Evolutionary conservation across 805 yeast genomes (phyloP), one percentile per base, ranked within the genome.

Genomic region (Teunomyces barrocoloradensis): DNA sequence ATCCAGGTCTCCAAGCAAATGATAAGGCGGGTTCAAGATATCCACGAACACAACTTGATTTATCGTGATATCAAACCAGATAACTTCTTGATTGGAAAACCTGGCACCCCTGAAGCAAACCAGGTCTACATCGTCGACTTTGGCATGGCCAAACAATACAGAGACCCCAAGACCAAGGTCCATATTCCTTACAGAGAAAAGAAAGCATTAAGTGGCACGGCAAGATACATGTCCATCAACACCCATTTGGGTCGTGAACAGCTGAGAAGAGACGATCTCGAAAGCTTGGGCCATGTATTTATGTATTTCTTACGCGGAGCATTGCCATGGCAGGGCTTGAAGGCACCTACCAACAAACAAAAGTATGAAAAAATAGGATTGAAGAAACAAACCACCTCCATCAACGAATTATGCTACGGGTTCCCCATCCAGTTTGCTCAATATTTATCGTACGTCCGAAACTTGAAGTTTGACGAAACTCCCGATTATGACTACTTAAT

Each of bases 31-130:
- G 89, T 94, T 48, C 90, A 89, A 71, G 78, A 85, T 36, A 84
- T 94, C 46, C 99, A 94, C 68, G 87, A 85, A 49, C 88, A 87
- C 67, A 92, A 89, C 65, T 78, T 94, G 55, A 94, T 94, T 54
- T 94, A 91, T 69, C 81, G 99, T 61, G 99, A 94, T 69, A 94
- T 94, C 67, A 94, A 94, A 68, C 99, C 99, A 0, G 99, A 94
- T 66, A 94, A 94, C 72, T 94, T 94, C 58, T 76, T 94, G 54
- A 89, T 94, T 59, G 98, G 98, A 13, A 82, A 90, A 61, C 95
- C 94, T 10, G 87, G 85, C 38, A 78, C 89, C 36, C 82, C 87
- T 12, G 87, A 88, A 58, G 96, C 91, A 48, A 90, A 91, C 64
- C 78, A 79, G 48, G 88, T 94, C 44, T 90, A 89, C 69, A 77